phyloP scores from a whole-genome alignment of 164 flowering plant species.

The Buxus sempervirens region DNA sequence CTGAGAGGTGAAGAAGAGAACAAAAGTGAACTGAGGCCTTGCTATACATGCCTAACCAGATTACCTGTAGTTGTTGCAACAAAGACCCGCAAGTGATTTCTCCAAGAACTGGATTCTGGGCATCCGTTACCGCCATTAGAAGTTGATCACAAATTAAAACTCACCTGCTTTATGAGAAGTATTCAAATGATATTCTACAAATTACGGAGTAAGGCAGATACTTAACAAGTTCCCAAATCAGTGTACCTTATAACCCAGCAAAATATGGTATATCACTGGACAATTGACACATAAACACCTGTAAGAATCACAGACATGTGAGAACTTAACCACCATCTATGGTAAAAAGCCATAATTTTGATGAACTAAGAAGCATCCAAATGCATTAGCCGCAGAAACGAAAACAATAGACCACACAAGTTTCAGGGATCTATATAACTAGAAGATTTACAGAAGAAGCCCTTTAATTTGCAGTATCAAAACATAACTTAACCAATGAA shows the following conservation, averaged over 20 bases:
- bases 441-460: not conserved
- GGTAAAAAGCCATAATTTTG: not conserved
- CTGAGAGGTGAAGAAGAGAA: not conserved
- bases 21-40: not conserved
- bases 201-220: not conserved
- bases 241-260: conserved; percentile 15
- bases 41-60: not conserved
- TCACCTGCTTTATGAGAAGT: conserved; percentile 20
- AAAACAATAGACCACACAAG: not conserved
- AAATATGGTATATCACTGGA: conserved; percentile 9
- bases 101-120: conserved; percentile 56
- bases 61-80: conserved; percentile 82
- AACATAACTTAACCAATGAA: not conserved
- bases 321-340: not conserved
- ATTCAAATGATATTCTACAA: not conserved
- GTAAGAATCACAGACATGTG: not conserved
- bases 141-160: conserved; percentile 5
- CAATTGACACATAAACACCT: conserved; percentile 19
- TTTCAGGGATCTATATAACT: not conserved
- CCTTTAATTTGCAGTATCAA: not conserved
- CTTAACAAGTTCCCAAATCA: not conserved
- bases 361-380: not conserved
- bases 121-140: conserved; percentile 70
- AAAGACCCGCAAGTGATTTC: conserved; percentile 84
- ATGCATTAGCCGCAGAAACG: not conserved